These are phyloP conservation scores for Posidonia australis DNA, from an alignment of 106 monocot species.

Conservation along the genomic window DNA sequence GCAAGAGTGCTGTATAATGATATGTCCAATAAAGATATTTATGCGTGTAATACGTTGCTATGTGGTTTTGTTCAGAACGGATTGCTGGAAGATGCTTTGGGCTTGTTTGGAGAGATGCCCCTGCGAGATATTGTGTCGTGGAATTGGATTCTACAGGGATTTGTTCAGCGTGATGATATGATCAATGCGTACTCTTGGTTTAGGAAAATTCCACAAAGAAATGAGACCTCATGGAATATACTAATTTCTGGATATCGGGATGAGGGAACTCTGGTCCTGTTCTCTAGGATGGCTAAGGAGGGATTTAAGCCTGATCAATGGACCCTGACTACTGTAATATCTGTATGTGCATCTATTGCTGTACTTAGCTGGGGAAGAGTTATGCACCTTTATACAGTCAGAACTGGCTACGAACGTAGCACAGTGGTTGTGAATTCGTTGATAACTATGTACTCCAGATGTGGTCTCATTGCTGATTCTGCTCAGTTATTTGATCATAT, in stretches of 20 bases:
- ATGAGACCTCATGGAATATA: constrained; percentile 72
- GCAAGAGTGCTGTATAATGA: constrained; percentile 27
- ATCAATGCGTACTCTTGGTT: constrained; percentile 34
- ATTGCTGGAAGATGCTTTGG: constrained; percentile 41
- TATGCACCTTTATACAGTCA: constrained; percentile 34
- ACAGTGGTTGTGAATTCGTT: constrained; percentile 40
- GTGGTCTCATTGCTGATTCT: constrained; percentile 37
- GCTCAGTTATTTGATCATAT: constrained; percentile 19
- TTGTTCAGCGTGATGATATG: constrained; percentile 31
- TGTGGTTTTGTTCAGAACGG: constrained; percentile 35
- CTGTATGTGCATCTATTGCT: constrained; percentile 45
- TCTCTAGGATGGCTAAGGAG: constrained; percentile 34
- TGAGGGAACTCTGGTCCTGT: constrained; percentile 30
- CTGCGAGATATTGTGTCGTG: constrained; percentile 46
- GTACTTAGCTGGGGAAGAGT: constrained; percentile 46
- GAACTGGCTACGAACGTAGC: constrained; percentile 23
- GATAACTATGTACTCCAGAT: constrained; percentile 52
- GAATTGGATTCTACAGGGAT: constrained; percentile 55
- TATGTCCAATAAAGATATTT: constrained; percentile 38
- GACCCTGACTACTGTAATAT: constrained; percentile 32
- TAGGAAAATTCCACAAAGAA: constrained; percentile 40
- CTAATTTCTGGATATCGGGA: constrained; percentile 36
- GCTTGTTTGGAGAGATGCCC: constrained; percentile 37
- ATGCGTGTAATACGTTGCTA: constrained; percentile 44
- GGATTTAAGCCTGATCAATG: constrained; percentile 48